These are phyloP conservation scores for Rhododendron henanense DNA, from an alignment of 148 eudicot genomes.

Conservation along the genomic window DNA sequence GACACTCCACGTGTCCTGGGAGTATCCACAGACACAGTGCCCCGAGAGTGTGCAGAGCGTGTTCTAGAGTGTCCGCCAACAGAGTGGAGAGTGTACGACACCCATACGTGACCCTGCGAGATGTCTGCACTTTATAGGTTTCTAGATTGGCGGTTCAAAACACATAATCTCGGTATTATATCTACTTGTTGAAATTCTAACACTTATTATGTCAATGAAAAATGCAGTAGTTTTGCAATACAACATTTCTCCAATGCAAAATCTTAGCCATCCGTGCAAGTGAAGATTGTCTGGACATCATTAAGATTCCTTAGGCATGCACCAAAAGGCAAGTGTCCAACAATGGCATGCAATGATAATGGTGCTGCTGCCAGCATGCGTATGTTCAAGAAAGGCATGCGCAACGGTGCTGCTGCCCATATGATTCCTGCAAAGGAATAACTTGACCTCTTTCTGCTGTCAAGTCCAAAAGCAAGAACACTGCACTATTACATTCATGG, in stretches of 20 bases:
- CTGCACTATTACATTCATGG: neutral
- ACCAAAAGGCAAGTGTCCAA: neutral
- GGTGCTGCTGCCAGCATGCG: neutral
- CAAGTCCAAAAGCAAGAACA: neutral
- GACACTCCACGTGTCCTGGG: neutral
- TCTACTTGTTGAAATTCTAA: neutral
- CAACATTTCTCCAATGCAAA: neutral
- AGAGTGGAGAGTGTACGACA: neutral
- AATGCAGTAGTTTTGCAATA: neutral
- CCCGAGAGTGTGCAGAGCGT: neutral
- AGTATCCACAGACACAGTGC: neutral
- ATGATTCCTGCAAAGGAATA: neutral
- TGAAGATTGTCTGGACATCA: neutral
- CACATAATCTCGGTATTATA: neutral
- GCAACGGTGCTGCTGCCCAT: neutral
- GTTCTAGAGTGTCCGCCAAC: neutral
- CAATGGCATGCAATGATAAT: neutral
- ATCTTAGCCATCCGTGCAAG: neutral
- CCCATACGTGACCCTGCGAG: neutral
- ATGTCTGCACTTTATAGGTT: neutral
- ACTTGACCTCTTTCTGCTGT: neutral
- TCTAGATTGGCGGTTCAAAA: neutral
- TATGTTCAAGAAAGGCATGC: neutral
- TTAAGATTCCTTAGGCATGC: neutral
- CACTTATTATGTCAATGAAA: neutral